Percentiles rank a stretch among this genome's conserved stretches.
phyloP scores from a whole-genome alignment of 2,329 filamentous ascomycete genomes.

The Fonsecaea multimorphosa region DNA sequence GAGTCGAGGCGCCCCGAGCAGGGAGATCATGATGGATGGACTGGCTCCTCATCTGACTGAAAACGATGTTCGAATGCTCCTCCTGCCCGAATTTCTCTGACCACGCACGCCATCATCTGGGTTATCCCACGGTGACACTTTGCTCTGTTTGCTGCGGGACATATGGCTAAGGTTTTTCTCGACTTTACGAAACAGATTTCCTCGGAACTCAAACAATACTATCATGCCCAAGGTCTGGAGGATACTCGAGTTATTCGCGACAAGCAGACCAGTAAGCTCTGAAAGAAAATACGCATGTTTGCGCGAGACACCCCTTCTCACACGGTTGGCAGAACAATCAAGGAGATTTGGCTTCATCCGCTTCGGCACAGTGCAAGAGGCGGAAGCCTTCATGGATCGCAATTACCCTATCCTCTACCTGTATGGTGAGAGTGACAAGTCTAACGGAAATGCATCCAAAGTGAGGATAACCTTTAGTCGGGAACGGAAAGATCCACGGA shows the following conservation, averaged over 20 bases:
- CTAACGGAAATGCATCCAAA: conserved; percentile 51
- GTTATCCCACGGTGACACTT: conserved; percentile 28
- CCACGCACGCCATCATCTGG: conserved; percentile 22
- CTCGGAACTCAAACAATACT: conserved; percentile 59
- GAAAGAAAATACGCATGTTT: background rate
- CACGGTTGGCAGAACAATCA: conserved; percentile 54
- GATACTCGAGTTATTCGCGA: conserved; percentile 65
- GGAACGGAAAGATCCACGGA: conserved; percentile 58
- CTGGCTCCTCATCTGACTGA: conserved; percentile 57
- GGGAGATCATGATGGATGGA: conserved; percentile 59
- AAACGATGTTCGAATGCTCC: conserved; percentile 57
- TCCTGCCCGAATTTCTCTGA: conserved; percentile 41
- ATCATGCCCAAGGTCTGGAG: conserved; percentile 60
- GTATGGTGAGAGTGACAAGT: conserved; percentile 48
- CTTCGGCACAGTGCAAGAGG: conserved; percentile 57
- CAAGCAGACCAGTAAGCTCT: conserved; percentile 60
- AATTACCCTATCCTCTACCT: conserved; percentile 59
- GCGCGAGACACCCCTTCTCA: background rate
- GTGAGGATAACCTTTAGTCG: conserved; percentile 61
- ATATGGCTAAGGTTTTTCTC: conserved; percentile 36
- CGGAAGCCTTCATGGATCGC: conserved; percentile 60
- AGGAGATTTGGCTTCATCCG: conserved; percentile 64
- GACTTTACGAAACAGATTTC: conserved; percentile 57
- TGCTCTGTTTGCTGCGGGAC: conserved; percentile 29
- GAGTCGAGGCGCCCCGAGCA: conserved; percentile 52